A percentile compares a stretch with the other conserved stretches of the same genome.
Conservation (phyloP, 1,284 basidiomycete genomes). For the Trichosporon asahii region DNA sequence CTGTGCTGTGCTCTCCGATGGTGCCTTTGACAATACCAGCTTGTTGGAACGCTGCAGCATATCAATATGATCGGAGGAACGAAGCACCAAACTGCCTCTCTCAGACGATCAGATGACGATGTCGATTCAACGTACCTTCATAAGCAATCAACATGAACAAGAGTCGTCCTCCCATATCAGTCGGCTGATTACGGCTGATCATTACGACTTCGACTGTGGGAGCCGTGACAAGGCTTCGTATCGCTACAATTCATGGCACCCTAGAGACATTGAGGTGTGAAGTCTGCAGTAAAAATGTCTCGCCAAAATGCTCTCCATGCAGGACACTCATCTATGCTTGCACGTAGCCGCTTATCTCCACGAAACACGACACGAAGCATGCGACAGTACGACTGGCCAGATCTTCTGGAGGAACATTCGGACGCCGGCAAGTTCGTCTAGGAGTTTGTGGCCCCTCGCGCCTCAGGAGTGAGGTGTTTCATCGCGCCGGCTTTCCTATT, state of each 20-base stretch:
- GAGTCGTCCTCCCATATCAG: not conserved
- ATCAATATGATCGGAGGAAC: not conserved
- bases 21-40: not conserved
- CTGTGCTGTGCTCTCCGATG: not conserved
- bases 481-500: not conserved
- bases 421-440: not conserved
- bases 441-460: not conserved
- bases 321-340: no score
- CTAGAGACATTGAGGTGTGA: not conserved
- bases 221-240: not conserved
- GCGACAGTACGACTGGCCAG: not conserved
- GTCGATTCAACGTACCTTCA: constrained; percentile 1
- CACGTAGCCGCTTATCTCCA: not conserved
- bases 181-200: not conserved
- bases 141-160: not conserved
- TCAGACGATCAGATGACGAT: not conserved
- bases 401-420: not conserved
- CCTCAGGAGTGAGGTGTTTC: not conserved
- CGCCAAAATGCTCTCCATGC: not conserved
- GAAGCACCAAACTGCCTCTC: not conserved
- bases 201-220: not conserved
- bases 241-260: not conserved
- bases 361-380: not conserved
- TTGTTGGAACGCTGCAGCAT: not conserved
- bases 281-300: not conserved